These are phyloP conservation scores for Marvania coccoides DNA, from an alignment of 139 green algal species.

Conservation along the genomic window DNA sequence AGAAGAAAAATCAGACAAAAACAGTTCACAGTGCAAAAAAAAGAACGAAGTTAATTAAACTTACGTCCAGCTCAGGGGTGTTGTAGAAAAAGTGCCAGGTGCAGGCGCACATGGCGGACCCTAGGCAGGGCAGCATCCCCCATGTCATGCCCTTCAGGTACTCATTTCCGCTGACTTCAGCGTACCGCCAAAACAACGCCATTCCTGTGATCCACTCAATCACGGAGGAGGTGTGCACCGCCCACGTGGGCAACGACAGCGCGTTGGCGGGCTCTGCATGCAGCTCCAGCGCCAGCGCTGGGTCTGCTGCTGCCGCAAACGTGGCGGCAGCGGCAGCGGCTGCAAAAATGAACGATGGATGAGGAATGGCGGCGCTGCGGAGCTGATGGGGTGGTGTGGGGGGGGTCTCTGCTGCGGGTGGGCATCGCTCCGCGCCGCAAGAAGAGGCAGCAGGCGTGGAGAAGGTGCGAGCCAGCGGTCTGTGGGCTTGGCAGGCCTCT, in stretches of 20 bases:
- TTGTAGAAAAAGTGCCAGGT: conserved; percentile 96
- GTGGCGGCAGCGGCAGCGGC: neutral
- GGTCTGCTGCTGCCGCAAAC: neutral
- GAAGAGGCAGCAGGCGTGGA: neutral
- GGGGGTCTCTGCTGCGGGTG: neutral
- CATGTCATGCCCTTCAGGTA: conserved; percentile 84
- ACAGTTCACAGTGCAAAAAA: no score
- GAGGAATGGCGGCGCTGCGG: neutral
- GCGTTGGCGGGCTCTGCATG: conserved; percentile 84
- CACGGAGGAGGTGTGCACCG: conserved; percentile 84
- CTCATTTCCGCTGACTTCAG: conserved; percentile 58
- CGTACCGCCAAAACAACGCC: conserved; percentile 82
- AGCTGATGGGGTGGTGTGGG: neutral
- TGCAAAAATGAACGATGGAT: no score
- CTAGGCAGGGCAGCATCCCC: conserved; percentile 85
- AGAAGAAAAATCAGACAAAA: no score
- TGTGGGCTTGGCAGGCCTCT: neutral
- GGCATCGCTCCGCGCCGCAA: neutral
- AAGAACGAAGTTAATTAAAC: conserved; percentile 10
- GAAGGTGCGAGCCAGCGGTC: neutral
- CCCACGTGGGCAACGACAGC: conserved; percentile 95
- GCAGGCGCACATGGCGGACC: conserved; percentile 72
- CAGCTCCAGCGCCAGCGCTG: conserved; percentile 6
- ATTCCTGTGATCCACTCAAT: conserved; percentile 82
- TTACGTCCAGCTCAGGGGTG: conserved; percentile 36